Conservation (phyloP, 179 eudicot species). For the Beta lomatogona region DNA sequence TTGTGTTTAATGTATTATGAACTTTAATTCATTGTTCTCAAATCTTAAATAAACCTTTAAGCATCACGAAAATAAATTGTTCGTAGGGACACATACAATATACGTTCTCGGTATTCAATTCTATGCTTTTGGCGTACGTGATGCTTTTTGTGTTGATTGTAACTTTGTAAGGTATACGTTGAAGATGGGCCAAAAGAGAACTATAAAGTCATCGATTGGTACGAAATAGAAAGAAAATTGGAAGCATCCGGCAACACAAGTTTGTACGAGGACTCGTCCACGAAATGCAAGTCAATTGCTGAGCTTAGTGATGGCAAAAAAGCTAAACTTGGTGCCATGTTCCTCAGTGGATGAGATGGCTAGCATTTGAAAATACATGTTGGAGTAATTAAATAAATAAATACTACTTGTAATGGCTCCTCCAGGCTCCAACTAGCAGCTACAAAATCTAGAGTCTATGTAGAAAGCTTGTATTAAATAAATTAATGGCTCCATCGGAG, state of each 20-base stretch:
- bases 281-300: constrained; percentile 15
- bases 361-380: background rate
- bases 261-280: background rate
- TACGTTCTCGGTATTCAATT: background rate
- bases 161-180: constrained; percentile 12
- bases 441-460: background rate
- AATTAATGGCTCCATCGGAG: background rate
- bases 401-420: too few relatives aligned
- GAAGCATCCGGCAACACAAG: constrained; percentile 6
- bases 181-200: constrained; percentile 22
- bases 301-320: constrained; percentile 17
- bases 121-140: background rate
- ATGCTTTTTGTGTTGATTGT: background rate
- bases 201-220: constrained; percentile 7
- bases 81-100: too few relatives aligned
- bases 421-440: too few relatives aligned
- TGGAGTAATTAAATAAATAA: background rate
- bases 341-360: background rate
- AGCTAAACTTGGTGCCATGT: constrained; percentile 23
- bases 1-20: too few relatives aligned
- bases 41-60: too few relatives aligned
- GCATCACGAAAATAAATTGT: too few relatives aligned
- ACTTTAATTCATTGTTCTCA: too few relatives aligned
- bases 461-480: background rate
- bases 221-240: constrained; percentile 15